phyloP scores from a whole-genome alignment of 768 basidiomycete species.

The Suillus discolor region DNA sequence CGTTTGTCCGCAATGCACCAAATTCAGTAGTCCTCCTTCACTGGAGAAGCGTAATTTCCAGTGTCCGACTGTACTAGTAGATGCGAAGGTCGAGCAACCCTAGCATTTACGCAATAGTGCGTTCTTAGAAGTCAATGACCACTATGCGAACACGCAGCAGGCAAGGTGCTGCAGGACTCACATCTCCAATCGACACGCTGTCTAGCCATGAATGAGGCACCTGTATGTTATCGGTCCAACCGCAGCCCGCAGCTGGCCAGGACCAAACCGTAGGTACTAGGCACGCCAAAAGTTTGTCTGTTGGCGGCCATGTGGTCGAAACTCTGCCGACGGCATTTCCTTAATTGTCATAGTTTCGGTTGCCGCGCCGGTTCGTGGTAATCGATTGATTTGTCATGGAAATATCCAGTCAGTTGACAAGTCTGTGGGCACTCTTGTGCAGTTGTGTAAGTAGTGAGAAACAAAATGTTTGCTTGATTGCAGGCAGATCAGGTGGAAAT shows the following conservation, averaged over 20 bases:
- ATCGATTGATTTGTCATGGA: constrained; percentile 51
- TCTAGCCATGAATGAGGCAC: constrained; percentile 50
- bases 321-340: constrained; percentile 20
- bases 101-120: constrained; percentile 50
- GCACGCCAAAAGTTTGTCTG: constrained; percentile 25
- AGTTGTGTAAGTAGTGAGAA: background rate
- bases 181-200: constrained; percentile 68
- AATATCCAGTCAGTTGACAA: constrained; percentile 53
- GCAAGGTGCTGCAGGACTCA: constrained; percentile 2
- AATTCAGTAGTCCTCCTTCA: constrained; percentile 45
- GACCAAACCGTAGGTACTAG: constrained; percentile 1
- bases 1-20: constrained; percentile 19
- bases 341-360: constrained; percentile 52
- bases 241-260: background rate
- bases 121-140: background rate
- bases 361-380: constrained; percentile 44
- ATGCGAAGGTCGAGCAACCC: constrained; percentile 47
- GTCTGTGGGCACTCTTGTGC: constrained; percentile 31
- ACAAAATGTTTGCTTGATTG: background rate
- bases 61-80: constrained; percentile 59
- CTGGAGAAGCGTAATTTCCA: constrained; percentile 63
- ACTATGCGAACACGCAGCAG: background rate
- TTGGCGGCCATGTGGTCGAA: constrained; percentile 23
- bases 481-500: no score
- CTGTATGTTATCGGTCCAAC: constrained; percentile 42